Conservation (phyloP, 1,284 basidiomycete species). For the Phellopilus nigrolimitatus region DNA sequence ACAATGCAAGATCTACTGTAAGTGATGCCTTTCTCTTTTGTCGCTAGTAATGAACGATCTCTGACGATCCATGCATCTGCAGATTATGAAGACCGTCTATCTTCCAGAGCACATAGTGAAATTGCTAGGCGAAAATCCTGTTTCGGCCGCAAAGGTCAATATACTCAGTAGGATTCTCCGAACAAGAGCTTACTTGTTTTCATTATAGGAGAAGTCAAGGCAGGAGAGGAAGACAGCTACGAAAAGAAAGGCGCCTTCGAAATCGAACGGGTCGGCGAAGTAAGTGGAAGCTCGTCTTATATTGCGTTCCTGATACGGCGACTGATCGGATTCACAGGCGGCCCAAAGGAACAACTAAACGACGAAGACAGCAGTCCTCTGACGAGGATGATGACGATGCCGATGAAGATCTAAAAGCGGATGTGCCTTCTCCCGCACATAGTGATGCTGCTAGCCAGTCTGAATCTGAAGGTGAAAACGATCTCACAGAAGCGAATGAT, state of each 20-base stretch:
- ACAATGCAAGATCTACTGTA: slow-evolving; percentile 61
- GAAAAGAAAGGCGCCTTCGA: slow-evolving; percentile 21
- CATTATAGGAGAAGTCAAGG: slow-evolving; percentile 13
- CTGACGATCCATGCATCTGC: slow-evolving; percentile 2
- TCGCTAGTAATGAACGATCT: slow-evolving; percentile 7
- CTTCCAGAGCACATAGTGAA: slow-evolving; percentile 53
- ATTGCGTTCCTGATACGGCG: neutral
- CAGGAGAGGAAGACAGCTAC: slow-evolving; percentile 14
- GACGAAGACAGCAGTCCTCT: slow-evolving; percentile 22
- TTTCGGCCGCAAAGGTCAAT: slow-evolving; percentile 19
- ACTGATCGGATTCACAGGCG: slow-evolving; percentile 7
- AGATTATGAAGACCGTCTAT: slow-evolving; percentile 65
- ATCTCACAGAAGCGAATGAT: slow-evolving; percentile 9
- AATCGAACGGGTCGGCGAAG: slow-evolving; percentile 13
- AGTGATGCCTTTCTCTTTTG: slow-evolving; percentile 9
- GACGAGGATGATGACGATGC: slow-evolving; percentile 23
- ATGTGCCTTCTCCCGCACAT: slow-evolving; percentile 12
- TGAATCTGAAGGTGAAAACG: slow-evolving; percentile 11
- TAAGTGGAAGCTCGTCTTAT: slow-evolving; percentile 1
- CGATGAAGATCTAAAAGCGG: slow-evolving; percentile 11
- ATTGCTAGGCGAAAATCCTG: slow-evolving; percentile 44
- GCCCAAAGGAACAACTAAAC: slow-evolving; percentile 23
- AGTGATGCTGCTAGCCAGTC: slow-evolving; percentile 7
- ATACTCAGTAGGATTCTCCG: neutral
- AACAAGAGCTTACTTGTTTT: neutral